A percentile compares a stretch with the other conserved stretches of the same genome.
Evolutionary conservation across 2,329 filamentous ascomycete species (phyloP).

Genomic region (Curvularia verruculosa): DNA sequence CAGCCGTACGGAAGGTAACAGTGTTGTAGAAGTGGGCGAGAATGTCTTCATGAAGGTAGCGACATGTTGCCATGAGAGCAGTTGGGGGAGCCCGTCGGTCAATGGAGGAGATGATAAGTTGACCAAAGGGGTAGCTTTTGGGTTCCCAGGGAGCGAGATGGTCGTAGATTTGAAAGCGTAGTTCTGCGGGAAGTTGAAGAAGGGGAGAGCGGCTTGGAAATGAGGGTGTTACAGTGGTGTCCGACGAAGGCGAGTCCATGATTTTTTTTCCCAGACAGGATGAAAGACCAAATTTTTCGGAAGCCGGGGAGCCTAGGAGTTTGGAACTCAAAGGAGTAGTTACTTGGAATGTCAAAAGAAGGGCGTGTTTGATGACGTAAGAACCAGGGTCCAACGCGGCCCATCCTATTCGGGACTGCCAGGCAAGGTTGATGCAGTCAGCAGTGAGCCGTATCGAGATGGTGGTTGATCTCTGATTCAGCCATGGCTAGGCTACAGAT

Average conservation of each 20-base stretch:
- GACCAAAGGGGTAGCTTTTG: constrained; percentile 22
- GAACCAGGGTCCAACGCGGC: constrained; percentile 3
- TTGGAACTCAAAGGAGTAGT: background rate
- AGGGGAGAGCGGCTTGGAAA: background rate
- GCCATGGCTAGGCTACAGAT: constrained; percentile 44
- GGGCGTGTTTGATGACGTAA: constrained; percentile 17
- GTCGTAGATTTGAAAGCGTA: constrained; percentile 26
- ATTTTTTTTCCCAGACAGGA: background rate
- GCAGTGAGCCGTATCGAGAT: constrained; percentile 46
- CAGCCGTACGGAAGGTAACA: constrained; percentile 22
- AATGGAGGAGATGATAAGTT: constrained; percentile 20
- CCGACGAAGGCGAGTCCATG: background rate
- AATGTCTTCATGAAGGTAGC: constrained; percentile 16
- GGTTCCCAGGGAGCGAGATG: constrained; percentile 11
- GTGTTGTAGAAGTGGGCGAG: constrained; percentile 20
- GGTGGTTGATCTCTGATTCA: constrained; percentile 48
- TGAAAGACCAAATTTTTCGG: too few species aligned
- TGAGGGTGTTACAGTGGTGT: background rate
- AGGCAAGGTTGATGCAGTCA: background rate
- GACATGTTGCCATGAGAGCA: constrained; percentile 17
- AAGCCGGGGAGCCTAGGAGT: background rate
- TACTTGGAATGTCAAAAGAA: background rate
- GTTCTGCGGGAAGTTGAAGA: constrained; percentile 20
- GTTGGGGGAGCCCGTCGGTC: constrained; percentile 15
- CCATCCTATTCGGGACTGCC: background rate